Evolutionary conservation across 768 basidiomycete genomes (phyloP), one percentile per base, ranked within the genome.

Genomic region (Daedalea quercina): DNA sequence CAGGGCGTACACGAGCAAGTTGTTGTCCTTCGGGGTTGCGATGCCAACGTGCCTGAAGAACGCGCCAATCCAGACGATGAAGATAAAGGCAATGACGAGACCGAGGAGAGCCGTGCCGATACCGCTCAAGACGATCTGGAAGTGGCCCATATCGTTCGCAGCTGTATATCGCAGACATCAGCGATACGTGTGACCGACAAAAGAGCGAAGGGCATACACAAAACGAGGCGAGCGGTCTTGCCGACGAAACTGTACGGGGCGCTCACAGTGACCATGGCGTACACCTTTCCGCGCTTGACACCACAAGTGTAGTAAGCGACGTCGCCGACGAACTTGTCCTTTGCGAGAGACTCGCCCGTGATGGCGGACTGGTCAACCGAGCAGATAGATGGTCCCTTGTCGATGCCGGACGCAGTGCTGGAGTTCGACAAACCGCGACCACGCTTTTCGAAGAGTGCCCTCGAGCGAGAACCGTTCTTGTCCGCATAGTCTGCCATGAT

Each of bases 271-370:
- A 73, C 74, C 12, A 76, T 47, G 13, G 63, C 67, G 57, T 70
- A 72, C 20, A 53, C 57, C 57, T 65, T 72, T n/a, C 72, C 72
- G 41, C 72, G 69, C 61, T 71, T 73, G 44, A 60, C 55, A 43
- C 60, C 62, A 23, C 64, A 65, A 2, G 74, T 72, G 58, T 74
- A 76, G 60, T 69, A 75, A 3, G 70, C 68, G 11, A 66, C 61
- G 45, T 77, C 76, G 28, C 71, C 73, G 33, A 74, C 40, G 60
- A 56, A 75, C 56, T 77, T 77, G 58, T 77, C 74, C 25, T 72
- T 70, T 9, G 76, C 73, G 12, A 77, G 67, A n/a, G 70, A 72
- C 58, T 77, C 76, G 25, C 75, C 75, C 0, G 75, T 76, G 47
- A 76, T 74, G 15, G 74, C 74, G 33, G 68, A 70, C 57, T 77